Base-by-base conservation (phyloP, 257 asterid species). In the Forsythia suspensa region DNA sequence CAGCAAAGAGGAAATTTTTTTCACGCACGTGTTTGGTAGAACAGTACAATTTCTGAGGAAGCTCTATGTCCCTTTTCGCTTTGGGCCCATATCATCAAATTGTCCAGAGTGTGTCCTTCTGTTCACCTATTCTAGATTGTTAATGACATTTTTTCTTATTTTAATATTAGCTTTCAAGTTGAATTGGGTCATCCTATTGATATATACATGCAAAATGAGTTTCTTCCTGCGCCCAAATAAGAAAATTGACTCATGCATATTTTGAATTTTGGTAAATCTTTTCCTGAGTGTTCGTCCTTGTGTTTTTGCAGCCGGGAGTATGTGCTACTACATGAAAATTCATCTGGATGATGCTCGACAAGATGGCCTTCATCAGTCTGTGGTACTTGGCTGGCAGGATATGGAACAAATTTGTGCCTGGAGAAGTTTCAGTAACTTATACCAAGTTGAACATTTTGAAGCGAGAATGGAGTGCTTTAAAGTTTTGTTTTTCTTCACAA, bases 291-390 rank as follows among this genome's bases (percentile, higher is more conserved):
- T 10, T 76, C 78, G 2, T 20, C 13, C 12, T 74, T 48, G 15
- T 77, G 75, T 48, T 84, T 82, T 84, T 81, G 88, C 96, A 95
- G 99, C 93, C 98, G 97, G 3, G 99, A 95, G 87, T 95, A 95
- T 67, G 97, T 95, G 51, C 79, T 95, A 40, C 91, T 95, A 52
- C 99, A 95, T 6, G 99, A 95, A 88, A 91, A 95, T 79, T 95
- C 99, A 20, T 75, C 93, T 70, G 76, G 85, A 77, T 85, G 88
- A 92, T 76, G 72, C 71, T 83, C 24, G 70, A 12, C 48, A 41
- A 65, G 18, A 51, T 55, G 76, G 63, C 40, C 9, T 11, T 10
- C 3, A 4, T 36, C 38, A 16, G 10, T 36, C 48, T 46, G 67
- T 29, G 20, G 8, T 74, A 46, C 46, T 77, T 42, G 36, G 1